Base-by-base conservation (phyloP, 2,329 filamentous ascomycete species). In the Trichoderma sp. region DNA sequence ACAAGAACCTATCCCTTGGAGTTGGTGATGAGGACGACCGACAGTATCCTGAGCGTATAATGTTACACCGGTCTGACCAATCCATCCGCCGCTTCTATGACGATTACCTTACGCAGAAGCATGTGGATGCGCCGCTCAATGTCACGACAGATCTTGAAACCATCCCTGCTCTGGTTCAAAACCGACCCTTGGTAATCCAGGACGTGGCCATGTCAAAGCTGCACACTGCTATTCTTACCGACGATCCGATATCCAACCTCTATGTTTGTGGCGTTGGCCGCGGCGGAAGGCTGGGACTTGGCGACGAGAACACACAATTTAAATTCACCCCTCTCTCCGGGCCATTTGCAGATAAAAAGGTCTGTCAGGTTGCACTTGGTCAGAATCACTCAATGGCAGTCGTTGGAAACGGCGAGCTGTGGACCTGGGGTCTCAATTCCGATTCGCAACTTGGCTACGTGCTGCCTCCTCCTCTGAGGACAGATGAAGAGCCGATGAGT, bases 11-110 rank as follows among this genome's bases (percentile, higher is more conserved):
- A 11, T 96, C 93, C 0, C 87, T 99, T 26, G 96, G 96, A 1
- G 91, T 98, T 73, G 95, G 95, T n/a, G 95, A 99, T 78, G 92
- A 97, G 77, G 94, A 98, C 79, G 95, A 99, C 78, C 90, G 96
- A 3, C 95, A 98, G 74, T 97, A 92, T 77, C 96, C 96, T 0
- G 96, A 98, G 79, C 92, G 94, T 11, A 90, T 98, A 12, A 84
- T 86, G 36, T 81, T 98, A 39, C 88, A 90, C 70, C 90, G 95
- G 17, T 94, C 96, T 0, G 90, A 93, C 28, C 90, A 93, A 77
- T 85, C 98, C 1, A 80, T 97, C 15, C 88, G 89, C 64, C 86
- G 90, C 61, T 93, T 97, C 75, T 90, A 94, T 77, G 84, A 88
- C 43, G 92, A 95, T 75, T 88, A 92, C 76, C 82, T 91, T 6